phyloP scores from a whole-genome alignment of 2,329 filamentous ascomycete species.

The Colletotrichum sp. region DNA sequence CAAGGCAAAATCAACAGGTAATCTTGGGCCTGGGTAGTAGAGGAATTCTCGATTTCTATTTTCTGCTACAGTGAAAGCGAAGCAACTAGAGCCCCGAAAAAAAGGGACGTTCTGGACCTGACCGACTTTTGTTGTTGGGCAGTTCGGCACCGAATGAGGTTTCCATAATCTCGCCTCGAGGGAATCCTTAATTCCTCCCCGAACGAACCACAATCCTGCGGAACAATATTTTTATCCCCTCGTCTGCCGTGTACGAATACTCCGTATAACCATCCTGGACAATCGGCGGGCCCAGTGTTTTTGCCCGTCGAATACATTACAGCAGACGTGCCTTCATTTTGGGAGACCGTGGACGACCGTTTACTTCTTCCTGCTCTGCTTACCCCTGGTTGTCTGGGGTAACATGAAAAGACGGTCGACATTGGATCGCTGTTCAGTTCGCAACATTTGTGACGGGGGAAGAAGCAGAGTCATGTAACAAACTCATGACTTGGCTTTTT shows the following conservation, averaged over 20 bases:
- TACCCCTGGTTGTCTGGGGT: neutral
- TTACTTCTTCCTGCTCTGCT: neutral
- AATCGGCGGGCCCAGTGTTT: neutral
- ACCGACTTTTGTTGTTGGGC: neutral
- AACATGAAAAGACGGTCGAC: conserved; percentile 9
- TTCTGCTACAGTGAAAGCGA: neutral
- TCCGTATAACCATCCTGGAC: neutral
- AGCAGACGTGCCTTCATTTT: neutral
- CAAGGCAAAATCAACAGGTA: neutral
- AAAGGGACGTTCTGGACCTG: neutral
- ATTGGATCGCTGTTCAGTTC: neutral
- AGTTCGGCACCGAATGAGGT: neutral
- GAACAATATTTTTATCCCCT: neutral
- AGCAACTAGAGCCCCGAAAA: neutral
- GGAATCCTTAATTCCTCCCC: neutral
- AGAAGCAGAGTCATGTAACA: neutral
- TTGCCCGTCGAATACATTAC: conserved; percentile 5
- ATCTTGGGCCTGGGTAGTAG: neutral
- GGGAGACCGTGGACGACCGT: neutral
- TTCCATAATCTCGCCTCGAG: neutral
- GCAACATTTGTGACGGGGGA: neutral
- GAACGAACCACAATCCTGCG: neutral
- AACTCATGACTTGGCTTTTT: neutral
- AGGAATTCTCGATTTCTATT: neutral
- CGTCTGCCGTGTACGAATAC: neutral